A percentile compares a stretch with the other conserved stretches of the same genome.
These are phyloP conservation scores for Pseudonitzschia delicatissima DNA, from an alignment of 108 stramenopile genomes.

Conservation along the genomic window DNA sequence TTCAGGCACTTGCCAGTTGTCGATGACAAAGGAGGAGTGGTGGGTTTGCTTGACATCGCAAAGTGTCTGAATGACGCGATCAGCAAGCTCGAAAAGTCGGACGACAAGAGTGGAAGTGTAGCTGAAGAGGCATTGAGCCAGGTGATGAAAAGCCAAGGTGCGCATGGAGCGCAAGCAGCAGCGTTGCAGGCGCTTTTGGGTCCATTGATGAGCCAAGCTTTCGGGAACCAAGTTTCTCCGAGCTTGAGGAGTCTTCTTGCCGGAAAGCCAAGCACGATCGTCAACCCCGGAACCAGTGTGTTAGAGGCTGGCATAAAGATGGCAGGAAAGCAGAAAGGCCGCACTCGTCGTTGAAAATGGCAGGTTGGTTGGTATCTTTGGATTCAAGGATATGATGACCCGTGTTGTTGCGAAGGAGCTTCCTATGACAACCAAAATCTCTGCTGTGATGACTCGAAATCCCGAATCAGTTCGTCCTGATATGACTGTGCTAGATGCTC, in stretches of 20 bases:
- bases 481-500: constrained; percentile 83
- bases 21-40: constrained; percentile 77
- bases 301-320: constrained; percentile 72
- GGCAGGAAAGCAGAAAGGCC: constrained; percentile 84
- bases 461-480: constrained; percentile 89
- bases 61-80: constrained; percentile 95
- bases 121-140: constrained; percentile 67
- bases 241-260: constrained; percentile 71
- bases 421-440: constrained; percentile 59
- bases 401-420: constrained; percentile 84
- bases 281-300: constrained; percentile 57
- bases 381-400: constrained; percentile 93
- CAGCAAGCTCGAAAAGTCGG: constrained; percentile 74
- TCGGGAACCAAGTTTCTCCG: constrained; percentile 64
- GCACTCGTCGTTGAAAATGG: constrained; percentile 82
- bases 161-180: constrained; percentile 66
- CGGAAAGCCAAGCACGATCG: constrained; percentile 66
- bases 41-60: constrained; percentile 91
- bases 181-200: constrained; percentile 65
- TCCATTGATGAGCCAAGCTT: constrained; percentile 67
- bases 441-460: constrained; percentile 87
- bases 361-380: constrained; percentile 83
- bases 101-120: constrained; percentile 50
- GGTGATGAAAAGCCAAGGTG: constrained; percentile 57
- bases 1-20: constrained; percentile 93